phyloP scores from a whole-genome alignment of 176 grass and related monocot species.

The Triticum monococcum region DNA sequence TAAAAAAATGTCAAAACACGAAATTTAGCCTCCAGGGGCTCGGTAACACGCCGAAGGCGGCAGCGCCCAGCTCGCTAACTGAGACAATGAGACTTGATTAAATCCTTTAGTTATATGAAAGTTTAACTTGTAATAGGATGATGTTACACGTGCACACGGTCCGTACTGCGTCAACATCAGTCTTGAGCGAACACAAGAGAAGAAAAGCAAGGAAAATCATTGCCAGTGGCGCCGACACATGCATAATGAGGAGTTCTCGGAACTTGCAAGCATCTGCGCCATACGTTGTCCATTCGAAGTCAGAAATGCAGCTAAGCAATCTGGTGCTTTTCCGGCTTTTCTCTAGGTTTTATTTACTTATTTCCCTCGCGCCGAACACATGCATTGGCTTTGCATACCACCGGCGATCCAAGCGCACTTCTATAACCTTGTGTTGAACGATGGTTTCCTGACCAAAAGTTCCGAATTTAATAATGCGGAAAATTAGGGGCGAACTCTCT shows the following conservation, averaged over 20 bases:
- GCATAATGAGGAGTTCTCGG: constrained; percentile 21
- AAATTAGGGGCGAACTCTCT: too few species aligned
- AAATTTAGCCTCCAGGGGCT: too few species aligned
- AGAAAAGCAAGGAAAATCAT: neutral
- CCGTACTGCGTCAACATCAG: constrained; percentile 7
- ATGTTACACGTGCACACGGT: neutral
- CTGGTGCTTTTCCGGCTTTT: neutral
- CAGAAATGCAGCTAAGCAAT: constrained; percentile 19
- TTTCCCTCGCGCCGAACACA: neutral
- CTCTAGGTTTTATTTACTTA: neutral
- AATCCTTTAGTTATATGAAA: neutral
- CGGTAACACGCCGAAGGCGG: too few species aligned
- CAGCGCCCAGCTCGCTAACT: too few species aligned
- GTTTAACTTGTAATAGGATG: neutral
- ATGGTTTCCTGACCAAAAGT: too few species aligned
- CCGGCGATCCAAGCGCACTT: too few species aligned
- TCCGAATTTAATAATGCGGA: too few species aligned
- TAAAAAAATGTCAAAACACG: too few species aligned
- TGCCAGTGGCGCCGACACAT: constrained; percentile 5
- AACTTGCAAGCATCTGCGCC: constrained; percentile 45
- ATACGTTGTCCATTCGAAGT: neutral
- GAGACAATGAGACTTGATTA: too few species aligned
- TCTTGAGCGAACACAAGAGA: neutral
- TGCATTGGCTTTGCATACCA: neutral
- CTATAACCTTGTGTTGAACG: too few species aligned